Evolutionary conservation across 495 filamentous ascomycete species (phyloP), one percentile per base, ranked within the genome.

Genomic region (Hypoxylon rickii): DNA sequence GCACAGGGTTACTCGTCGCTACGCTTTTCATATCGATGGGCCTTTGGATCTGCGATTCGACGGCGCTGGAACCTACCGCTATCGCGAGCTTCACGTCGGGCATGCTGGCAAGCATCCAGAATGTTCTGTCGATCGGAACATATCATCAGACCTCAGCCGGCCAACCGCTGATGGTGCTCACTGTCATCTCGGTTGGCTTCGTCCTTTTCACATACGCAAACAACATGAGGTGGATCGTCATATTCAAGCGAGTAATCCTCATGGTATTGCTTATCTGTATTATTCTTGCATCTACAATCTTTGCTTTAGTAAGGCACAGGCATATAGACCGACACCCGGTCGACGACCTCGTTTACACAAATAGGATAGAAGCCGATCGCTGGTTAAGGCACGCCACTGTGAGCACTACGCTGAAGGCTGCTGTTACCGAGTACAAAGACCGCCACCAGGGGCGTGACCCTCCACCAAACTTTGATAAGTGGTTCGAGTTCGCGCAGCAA

Each of bases 401-500:
- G 19, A 80, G 78, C 54, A 73, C 78, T 16, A 81, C 76, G 0
- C 56, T 87, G 5, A 70, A 70, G 2, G 72, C 79, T 15, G 83
- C 83, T 1, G 79, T 82, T 1, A 63, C 70, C 4, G 81, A 85
- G 64, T 89, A 90, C 67, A 72, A 73, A 37, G 70, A 74, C 38
- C 78, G 83, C 22, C 75, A 86, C 44, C 52, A 64, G 20, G 72
- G 76, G 1, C 71, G 83, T 19, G 66, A 75, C 3, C 87, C 87
- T 11, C 87, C 87, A 53, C 75, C 78, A 0, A 73, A 82, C 37
- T 90, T 89, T 55, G 84, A 89, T 59, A 68, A 80, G 51, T 93
- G 89, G 90, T 92, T 84, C 61, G 73, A 86, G 31, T 92, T 86
- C 68, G 87, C 89, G 6, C 80, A 69, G 17, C 72, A 72, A 8